Conservation (phyloP, 345 rosid species). For the Euphorbia peplus region DNA sequence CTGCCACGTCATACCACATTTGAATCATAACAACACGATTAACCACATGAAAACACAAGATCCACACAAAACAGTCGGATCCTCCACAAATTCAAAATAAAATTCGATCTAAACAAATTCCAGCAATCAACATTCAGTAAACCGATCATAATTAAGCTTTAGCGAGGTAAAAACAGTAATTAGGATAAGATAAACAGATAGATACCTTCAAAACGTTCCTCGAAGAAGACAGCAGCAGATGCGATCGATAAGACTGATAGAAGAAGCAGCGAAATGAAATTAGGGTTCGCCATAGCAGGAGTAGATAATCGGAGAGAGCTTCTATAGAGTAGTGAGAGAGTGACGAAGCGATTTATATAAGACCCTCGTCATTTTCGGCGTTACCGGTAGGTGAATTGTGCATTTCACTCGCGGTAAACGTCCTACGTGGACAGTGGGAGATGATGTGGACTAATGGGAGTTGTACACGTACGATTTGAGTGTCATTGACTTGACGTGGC, state of each 20-base stretch:
- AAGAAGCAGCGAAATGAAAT: constrained; percentile 27
- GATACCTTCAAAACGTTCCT: constrained; percentile 87
- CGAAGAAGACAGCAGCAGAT: constrained; percentile 73
- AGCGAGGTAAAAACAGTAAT: no score
- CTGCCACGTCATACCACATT: constrained; percentile 8
- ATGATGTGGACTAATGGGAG: constrained; percentile 1
- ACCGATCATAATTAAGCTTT: no score
- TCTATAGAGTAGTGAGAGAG: constrained; percentile 8
- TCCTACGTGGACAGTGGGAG: not conserved
- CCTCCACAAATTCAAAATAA: constrained; percentile 1
- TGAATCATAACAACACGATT: not conserved
- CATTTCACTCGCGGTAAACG: not conserved
- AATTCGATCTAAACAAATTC: not conserved
- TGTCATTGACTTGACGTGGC: constrained; percentile 22
- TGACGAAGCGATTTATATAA: not conserved
- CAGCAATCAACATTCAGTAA: not conserved
- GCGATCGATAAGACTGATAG: constrained; percentile 39
- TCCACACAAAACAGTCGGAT: constrained; percentile 12
- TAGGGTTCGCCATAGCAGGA: constrained; percentile 29
- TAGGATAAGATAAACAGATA: no score
- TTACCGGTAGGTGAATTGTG: not conserved
- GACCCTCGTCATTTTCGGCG: not conserved
- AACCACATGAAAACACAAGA: constrained; percentile 3
- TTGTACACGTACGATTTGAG: not conserved
- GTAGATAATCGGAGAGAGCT: not conserved